These are phyloP conservation scores for Quercus ilex DNA, from an alignment of 306 rosid species.

Conservation along the genomic window DNA sequence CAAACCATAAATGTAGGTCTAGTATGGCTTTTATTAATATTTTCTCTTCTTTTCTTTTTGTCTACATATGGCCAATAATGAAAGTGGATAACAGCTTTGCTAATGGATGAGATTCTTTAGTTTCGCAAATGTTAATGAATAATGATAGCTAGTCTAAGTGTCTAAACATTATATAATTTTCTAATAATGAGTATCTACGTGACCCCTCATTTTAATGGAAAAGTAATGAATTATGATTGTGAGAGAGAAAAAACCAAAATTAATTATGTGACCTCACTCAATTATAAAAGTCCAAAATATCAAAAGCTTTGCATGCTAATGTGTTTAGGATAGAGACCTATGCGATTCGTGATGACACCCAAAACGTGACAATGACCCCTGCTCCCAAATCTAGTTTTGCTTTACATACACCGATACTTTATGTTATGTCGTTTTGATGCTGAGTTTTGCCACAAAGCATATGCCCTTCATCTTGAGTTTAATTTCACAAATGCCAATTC, in stretches of 20 bases:
- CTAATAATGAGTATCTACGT: not conserved
- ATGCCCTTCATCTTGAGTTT: not conserved
- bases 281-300: not conserved
- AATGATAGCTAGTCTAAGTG: not conserved
- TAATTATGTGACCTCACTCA: not conserved
- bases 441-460: not conserved
- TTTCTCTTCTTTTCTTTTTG: too few relatives aligned
- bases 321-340: constrained; percentile 1
- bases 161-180: not conserved
- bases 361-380: constrained; percentile 7
- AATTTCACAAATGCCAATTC: constrained; percentile 10
- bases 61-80: not conserved
- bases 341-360: constrained; percentile 25
- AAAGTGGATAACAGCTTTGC: not conserved
- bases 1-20: too few relatives aligned
- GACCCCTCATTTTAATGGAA: not conserved
- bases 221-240: not conserved
- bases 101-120: not conserved
- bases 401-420: not conserved
- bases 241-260: not conserved
- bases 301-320: not conserved
- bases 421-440: not conserved
- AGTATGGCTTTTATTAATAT: too few relatives aligned
- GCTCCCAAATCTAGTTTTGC: not conserved
- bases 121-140: not conserved